Percentiles rank a stretch among this genome's conserved stretches.
These are phyloP conservation scores for Acidiella bohemica DNA, from an alignment of 495 filamentous ascomycete genomes.

Conservation along the genomic window DNA sequence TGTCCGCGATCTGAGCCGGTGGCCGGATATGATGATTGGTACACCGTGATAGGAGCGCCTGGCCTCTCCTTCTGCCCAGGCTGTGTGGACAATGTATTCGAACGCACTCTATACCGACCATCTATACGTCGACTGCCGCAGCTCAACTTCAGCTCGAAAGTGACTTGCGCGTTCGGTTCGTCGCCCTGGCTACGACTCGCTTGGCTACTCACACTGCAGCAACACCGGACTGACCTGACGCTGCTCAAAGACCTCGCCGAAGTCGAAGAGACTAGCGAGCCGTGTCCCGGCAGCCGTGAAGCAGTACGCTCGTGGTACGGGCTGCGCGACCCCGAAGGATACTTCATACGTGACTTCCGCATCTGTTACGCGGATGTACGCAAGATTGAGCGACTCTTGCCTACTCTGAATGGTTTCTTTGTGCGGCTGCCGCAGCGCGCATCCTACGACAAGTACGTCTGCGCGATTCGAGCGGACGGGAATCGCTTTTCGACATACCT, in stretches of 20 bases:
- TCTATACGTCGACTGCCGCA: slow-evolving; percentile 38
- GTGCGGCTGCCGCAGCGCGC: slow-evolving; percentile 16
- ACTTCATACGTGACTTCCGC: slow-evolving; percentile 42
- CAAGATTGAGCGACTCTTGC: slow-evolving; percentile 27
- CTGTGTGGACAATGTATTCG: slow-evolving; percentile 42
- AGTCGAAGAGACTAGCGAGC: slow-evolving; percentile 29
- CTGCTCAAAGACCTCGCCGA: slow-evolving; percentile 41
- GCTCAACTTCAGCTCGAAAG: slow-evolving; percentile 30
- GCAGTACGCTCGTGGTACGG: slow-evolving; percentile 43
- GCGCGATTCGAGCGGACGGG: slow-evolving; percentile 19
- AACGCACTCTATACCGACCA: slow-evolving; percentile 38
- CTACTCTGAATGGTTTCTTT: slow-evolving; percentile 25
- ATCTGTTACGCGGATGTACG: slow-evolving; percentile 27
- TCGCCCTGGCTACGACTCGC: slow-evolving; percentile 53
- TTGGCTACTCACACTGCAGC: slow-evolving; percentile 49
- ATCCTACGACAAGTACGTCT: slow-evolving; percentile 11
- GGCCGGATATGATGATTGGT: slow-evolving; percentile 48
- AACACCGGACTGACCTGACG: slow-evolving; percentile 38
- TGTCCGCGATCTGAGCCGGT: slow-evolving; percentile 42
- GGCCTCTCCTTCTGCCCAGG: slow-evolving; percentile 51
- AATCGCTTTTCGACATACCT: slow-evolving; percentile 43
- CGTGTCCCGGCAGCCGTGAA: slow-evolving; percentile 35
- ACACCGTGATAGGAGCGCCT: slow-evolving; percentile 42
- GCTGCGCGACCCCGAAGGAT: slow-evolving; percentile 40
- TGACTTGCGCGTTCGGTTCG: slow-evolving; percentile 44